Percentiles rank a stretch among this genome's conserved stretches.
Conservation (phyloP, 73 alveolate species). For the Tetrahymena borealis region DNA sequence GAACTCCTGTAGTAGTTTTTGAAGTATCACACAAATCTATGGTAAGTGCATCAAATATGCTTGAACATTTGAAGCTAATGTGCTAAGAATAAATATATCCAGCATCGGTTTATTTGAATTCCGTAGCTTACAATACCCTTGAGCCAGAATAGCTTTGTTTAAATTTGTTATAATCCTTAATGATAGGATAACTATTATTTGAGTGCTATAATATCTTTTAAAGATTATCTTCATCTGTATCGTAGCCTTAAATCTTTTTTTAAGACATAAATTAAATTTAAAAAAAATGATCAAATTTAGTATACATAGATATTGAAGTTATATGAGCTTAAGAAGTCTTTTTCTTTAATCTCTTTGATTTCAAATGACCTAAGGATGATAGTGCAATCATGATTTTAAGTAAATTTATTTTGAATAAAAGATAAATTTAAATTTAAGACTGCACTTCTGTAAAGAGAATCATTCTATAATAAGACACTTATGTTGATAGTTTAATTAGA, state of each 20-base stretch:
- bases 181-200: not conserved
- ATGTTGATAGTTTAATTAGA: not conserved
- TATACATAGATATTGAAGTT: not conserved
- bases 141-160: not conserved
- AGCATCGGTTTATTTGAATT: not conserved
- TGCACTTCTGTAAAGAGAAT: not conserved
- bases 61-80: not conserved
- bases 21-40: not conserved
- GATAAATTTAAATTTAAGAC: not conserved
- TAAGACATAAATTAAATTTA: not conserved
- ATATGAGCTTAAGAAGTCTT: not conserved
- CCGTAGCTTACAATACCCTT: not conserved
- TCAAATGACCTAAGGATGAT: not conserved
- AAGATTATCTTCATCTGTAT: not conserved
- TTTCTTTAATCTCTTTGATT: not conserved
- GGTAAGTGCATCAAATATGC: not conserved
- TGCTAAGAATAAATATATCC: not conserved
- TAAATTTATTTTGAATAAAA: not conserved
- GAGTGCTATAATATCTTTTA: not conserved
- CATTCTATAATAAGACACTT: not conserved
- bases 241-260: not conserved
- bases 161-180: not conserved
- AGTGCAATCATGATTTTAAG: not conserved
- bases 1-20: not conserved
- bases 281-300: not conserved